A percentile compares a stretch with the other conserved stretches of the same genome.
Evolutionary conservation across 73 alveolate species (phyloP).

Genomic region (Paramecium primaurelia): DNA sequence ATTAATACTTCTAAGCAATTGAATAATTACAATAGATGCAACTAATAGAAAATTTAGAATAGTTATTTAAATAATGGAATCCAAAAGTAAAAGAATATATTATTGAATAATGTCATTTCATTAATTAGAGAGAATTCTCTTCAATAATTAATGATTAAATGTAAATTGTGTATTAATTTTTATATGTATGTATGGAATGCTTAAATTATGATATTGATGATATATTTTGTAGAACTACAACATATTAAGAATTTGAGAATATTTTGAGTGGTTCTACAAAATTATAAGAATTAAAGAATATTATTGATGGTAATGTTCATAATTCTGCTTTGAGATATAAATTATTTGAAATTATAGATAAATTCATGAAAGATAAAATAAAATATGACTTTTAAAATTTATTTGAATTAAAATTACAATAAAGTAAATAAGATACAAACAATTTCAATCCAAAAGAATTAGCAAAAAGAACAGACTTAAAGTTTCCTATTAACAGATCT

Average conservation of each 20-base stretch:
- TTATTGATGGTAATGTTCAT: neutral
- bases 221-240: neutral
- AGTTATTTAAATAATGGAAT: neutral
- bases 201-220: neutral
- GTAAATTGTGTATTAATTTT: neutral
- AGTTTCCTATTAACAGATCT: neutral
- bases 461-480: neutral
- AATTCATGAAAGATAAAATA: neutral
- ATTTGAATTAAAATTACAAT: neutral
- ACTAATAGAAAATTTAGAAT: neutral
- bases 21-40: neutral
- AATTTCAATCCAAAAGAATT: neutral
- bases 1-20: neutral
- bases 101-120: neutral
- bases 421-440: neutral
- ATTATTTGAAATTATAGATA: neutral
- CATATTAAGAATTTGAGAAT: constrained; percentile 1
- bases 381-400: neutral
- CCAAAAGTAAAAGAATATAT: neutral
- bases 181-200: neutral
- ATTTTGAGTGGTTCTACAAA: neutral
- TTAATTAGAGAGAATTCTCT: neutral
- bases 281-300: neutral
- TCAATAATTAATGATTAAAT: neutral
- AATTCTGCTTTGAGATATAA: neutral